Base-by-base conservation (phyloP, 1,284 basidiomycete species). In the Microbotryum silenes-acaulis region DNA sequence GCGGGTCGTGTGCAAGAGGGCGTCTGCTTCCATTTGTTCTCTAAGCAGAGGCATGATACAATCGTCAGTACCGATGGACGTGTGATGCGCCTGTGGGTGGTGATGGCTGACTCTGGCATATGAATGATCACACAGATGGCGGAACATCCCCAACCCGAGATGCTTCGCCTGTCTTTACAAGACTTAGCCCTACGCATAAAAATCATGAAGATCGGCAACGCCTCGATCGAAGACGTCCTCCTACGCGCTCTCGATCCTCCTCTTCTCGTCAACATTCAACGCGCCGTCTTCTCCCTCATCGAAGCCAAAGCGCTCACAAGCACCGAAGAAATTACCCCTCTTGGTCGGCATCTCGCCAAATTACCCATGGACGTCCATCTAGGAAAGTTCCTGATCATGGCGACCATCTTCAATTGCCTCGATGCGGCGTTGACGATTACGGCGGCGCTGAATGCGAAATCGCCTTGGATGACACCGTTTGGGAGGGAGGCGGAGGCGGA, bases 391-490 rank as follows among this genome's bases (percentile, higher is more conserved):
- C 78, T 98, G 23, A 80, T 98, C 31, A 83, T 88, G 31, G 88
- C 93, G 0, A 85, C 88, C 1, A 75, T 92, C 29, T 89, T 98
- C 76, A 84, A 84, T 56, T 97, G 94, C 73, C 78, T 98, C 60
- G 96, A 97, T 74, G 89, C 94, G 1, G 96, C 93, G 16, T 79
- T 99, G 56, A 97, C 94, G 2, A 93, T 98, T 63, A 92, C 92
- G 70, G 92, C 94, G 3, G 85, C 91, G 0, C 78, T 97, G 37
- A 97, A 91, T 74, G 87, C 89, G 4, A 97, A 97, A 76, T 89
- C 88, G 3, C 94, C 94, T 0, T 98, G 97, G 74, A 74, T 94
- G 21, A 83, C 86, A 2, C 93, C 94, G 0, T 85, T 97, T 64
- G 93, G 94, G 2, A 80, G 86, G 56, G 93, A 97, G 74, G 79